phyloP scores from a whole-genome alignment of 805 yeast species.

The Saturnispora quitensis region DNA sequence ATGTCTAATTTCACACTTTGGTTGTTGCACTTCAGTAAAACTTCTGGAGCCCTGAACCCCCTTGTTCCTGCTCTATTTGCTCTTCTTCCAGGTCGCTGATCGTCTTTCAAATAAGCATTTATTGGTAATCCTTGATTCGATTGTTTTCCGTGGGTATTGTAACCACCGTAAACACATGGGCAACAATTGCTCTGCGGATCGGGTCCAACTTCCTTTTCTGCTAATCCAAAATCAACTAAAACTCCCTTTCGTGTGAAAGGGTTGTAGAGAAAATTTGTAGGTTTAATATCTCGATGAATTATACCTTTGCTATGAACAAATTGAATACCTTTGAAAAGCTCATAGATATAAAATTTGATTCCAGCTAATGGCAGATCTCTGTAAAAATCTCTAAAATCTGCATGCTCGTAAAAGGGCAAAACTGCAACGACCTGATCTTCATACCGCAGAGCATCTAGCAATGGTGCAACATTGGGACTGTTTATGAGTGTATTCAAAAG shows the following conservation, averaged over 20 bases:
- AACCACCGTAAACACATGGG: conserved; percentile 44
- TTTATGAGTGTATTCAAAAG: conserved; percentile 62
- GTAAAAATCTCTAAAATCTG: conserved; percentile 82
- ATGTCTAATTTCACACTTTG: conserved; percentile 78
- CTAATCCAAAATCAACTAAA: conserved; percentile 86
- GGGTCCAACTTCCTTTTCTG: conserved; percentile 47
- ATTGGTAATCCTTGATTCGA: conserved; percentile 24
- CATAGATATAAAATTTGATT: conserved; percentile 70
- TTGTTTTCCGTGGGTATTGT: conserved; percentile 5
- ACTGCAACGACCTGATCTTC: conserved; percentile 93
- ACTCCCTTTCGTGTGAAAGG: conserved; percentile 64
- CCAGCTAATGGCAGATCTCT: conserved; percentile 73
- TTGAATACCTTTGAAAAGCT: conserved; percentile 65
- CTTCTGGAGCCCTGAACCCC: conserved; percentile 94
- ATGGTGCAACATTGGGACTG: conserved; percentile 71
- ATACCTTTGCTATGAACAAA: conserved; percentile 87
- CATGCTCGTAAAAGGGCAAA: conserved; percentile 82
- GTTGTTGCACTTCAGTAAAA: conserved; percentile 72
- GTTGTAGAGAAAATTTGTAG: conserved; percentile 79
- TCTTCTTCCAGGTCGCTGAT: conserved; percentile 77
- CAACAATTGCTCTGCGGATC: conserved; percentile 33
- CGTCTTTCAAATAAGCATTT: conserved; percentile 79
- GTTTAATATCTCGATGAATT: conserved; percentile 89
- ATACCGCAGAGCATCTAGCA: conserved; percentile 76
- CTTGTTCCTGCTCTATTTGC: conserved; percentile 97